Percentiles rank a stretch among this genome's conserved stretches.
phyloP scores from a whole-genome alignment of 2,329 filamentous ascomycete genomes.

The Truncatella angustata region DNA sequence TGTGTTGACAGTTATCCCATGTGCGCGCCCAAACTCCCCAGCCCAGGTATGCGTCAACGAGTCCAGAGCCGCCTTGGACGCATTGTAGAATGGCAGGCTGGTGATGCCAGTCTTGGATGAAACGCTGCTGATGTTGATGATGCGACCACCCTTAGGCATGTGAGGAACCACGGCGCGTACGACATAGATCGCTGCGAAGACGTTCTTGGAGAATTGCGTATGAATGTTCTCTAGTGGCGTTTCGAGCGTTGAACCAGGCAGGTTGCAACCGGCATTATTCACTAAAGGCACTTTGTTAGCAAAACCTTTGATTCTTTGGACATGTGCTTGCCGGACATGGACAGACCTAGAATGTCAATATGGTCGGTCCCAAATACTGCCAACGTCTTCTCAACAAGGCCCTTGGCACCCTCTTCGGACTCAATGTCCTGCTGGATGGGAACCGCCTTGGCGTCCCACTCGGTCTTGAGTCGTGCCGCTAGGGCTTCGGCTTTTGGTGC shows the following conservation, averaged over 20 bases:
- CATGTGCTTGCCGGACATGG: too few species aligned
- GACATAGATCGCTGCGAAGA: constrained; percentile 25
- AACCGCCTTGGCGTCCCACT: constrained; percentile 13
- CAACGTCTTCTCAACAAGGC: constrained; percentile 21
- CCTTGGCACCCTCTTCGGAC: constrained; percentile 13
- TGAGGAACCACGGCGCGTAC: constrained; percentile 22
- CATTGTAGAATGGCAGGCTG: constrained; percentile 14
- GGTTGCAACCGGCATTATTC: constrained; percentile 22
- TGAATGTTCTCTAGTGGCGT: constrained; percentile 18
- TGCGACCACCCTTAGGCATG: constrained; percentile 32
- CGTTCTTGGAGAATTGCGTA: constrained; percentile 23
- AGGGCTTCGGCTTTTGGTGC: constrained; percentile 14
- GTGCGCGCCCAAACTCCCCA: constrained; percentile 17
- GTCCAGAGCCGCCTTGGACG: constrained; percentile 17
- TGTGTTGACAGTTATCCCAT: constrained; percentile 20
- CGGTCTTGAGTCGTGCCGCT: constrained; percentile 12
- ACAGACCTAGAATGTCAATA: constrained; percentile 27
- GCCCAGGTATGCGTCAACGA: constrained; percentile 15
- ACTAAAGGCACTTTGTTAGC: too few species aligned
- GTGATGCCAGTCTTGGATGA: constrained; percentile 20
- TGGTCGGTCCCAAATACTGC: constrained; percentile 19
- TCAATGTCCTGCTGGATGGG: constrained; percentile 20
- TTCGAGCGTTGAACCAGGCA: constrained; percentile 15
- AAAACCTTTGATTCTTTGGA: too few species aligned
- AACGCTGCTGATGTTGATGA: constrained; percentile 32